These are phyloP conservation scores for Starmerella apis DNA, from an alignment of 805 yeast species.

Conservation along the genomic window DNA sequence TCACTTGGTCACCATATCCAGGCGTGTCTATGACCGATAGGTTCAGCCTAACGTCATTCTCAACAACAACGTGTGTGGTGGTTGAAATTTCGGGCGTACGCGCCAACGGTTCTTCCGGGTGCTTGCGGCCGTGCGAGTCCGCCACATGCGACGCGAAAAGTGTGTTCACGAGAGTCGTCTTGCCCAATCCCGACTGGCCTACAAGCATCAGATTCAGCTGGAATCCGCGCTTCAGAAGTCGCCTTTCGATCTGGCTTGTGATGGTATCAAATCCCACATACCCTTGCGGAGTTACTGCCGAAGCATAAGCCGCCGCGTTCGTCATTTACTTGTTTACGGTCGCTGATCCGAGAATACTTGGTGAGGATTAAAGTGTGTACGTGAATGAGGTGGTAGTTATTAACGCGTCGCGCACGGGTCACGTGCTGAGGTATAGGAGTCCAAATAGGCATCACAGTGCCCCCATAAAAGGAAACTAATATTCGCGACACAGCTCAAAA, in stretches of 20 bases:
- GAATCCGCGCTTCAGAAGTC: conserved; percentile 84
- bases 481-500: not conserved
- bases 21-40: conserved; percentile 92
- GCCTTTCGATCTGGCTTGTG: conserved; percentile 87
- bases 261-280: conserved; percentile 97
- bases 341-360: not conserved
- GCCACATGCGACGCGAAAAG: conserved; percentile 74
- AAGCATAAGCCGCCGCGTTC: conserved; percentile 9
- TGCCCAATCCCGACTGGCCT: conserved; percentile 85
- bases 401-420: conserved; percentile 4
- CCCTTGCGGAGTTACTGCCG: conserved; percentile 41
- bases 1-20: conserved; percentile 94
- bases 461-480: not conserved
- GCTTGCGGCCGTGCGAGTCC: conserved; percentile 60
- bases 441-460: not conserved
- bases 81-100: conserved; percentile 71
- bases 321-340: not conserved
- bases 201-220: conserved; percentile 91
- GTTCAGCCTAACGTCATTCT: conserved; percentile 77
- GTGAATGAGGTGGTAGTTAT: not conserved
- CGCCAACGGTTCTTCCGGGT: conserved; percentile 59
- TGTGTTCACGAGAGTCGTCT: conserved; percentile 83
- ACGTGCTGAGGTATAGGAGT: not conserved
- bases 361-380: too few species aligned
- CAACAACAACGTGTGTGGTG: conserved; percentile 45